These are phyloP conservation scores for Cardamine resedifolia DNA, from an alignment of 345 rosid species.

Conservation along the genomic window DNA sequence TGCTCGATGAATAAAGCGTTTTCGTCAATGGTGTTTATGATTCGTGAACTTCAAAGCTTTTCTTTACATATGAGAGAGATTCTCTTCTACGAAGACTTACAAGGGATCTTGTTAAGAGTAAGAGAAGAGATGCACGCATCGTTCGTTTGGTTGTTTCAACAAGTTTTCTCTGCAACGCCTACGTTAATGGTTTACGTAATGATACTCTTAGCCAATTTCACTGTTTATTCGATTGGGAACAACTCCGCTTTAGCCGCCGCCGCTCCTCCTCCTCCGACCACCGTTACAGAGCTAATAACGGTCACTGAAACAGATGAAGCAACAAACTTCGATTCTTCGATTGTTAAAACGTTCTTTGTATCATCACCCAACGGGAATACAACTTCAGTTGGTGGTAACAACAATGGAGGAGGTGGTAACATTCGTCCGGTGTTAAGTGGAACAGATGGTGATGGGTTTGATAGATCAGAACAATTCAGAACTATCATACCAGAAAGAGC, in stretches of 20 bases:
- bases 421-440: constrained; percentile 53
- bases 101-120: constrained; percentile 62
- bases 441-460: constrained; percentile 72
- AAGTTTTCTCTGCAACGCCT: constrained; percentile 87
- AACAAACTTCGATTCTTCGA: constrained; percentile 51
- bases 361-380: constrained; percentile 53
- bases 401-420: constrained; percentile 78
- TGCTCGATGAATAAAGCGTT: constrained; percentile 81
- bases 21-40: constrained; percentile 93
- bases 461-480: constrained; percentile 45
- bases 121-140: constrained; percentile 82
- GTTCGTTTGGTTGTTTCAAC: constrained; percentile 93
- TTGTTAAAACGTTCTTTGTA: constrained; percentile 47
- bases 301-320: constrained; percentile 33
- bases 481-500: constrained; percentile 53
- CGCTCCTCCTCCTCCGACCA: constrained; percentile 18
- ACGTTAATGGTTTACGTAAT: constrained; percentile 89
- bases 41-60: constrained; percentile 75
- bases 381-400: constrained; percentile 54
- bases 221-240: constrained; percentile 67
- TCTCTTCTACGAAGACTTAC: constrained; percentile 66
- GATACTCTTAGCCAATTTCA: constrained; percentile 84
- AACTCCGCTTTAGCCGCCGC: constrained; percentile 56
- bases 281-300: constrained; percentile 35
- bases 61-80: constrained; percentile 75